These are phyloP conservation scores for Fusarium pseudoanthophilum DNA, from an alignment of 2,329 filamentous ascomycete genomes.

Conservation along the genomic window DNA sequence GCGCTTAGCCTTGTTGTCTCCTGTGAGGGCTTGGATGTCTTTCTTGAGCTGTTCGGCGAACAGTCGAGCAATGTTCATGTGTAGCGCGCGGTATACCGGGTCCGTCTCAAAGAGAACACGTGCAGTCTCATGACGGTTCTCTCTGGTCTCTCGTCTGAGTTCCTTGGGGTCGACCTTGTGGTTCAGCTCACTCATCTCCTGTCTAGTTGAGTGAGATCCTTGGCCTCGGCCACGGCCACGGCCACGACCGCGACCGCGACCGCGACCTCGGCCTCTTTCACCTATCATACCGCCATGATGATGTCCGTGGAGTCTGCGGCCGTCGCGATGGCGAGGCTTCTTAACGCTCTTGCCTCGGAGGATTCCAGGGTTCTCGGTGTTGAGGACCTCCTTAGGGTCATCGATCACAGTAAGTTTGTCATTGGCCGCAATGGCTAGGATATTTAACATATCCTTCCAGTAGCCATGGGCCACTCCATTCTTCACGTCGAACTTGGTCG, in stretches of 20 bases:
- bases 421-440: constrained; percentile 63
- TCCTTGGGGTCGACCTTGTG: constrained; percentile 21
- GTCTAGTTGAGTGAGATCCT: background rate
- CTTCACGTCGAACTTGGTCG: constrained; percentile 53
- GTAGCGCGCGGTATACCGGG: constrained; percentile 61
- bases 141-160: constrained; percentile 47
- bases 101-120: constrained; percentile 56
- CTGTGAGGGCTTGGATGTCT: constrained; percentile 57
- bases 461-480: constrained; percentile 67
- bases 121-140: constrained; percentile 54
- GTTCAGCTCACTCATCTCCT: constrained; percentile 1
- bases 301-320: background rate
- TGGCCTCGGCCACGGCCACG: background rate
- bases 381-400: constrained; percentile 55
- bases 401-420: constrained; percentile 56
- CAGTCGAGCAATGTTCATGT: constrained; percentile 63
- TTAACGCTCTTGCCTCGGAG: constrained; percentile 33
- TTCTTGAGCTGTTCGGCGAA: constrained; percentile 65
- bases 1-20: constrained; percentile 53
- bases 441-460: constrained; percentile 70
- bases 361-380: constrained; percentile 48
- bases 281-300: background rate
- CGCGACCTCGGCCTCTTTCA: background rate
- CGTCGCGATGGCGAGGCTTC: constrained; percentile 10
- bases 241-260: background rate